phyloP scores from a whole-genome alignment of 2,329 filamentous ascomycete species.

The Lachnellula occidentalis region DNA sequence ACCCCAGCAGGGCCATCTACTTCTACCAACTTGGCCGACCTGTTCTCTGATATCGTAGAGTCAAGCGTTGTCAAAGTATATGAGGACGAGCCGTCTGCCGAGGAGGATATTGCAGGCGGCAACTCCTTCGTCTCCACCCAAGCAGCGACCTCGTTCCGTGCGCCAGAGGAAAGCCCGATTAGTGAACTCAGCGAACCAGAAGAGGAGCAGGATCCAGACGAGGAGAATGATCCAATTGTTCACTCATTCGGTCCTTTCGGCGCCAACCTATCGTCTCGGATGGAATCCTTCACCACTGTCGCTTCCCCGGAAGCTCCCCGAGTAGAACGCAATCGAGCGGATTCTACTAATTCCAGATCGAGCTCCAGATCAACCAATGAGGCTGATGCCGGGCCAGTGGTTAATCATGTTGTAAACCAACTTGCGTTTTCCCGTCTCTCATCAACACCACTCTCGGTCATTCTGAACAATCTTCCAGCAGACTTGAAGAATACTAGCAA shows the following conservation, averaged over 20 bases:
- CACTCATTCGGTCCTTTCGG: constrained; percentile 91
- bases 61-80: constrained; percentile 59
- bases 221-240: constrained; percentile 91
- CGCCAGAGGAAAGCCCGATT: constrained; percentile 30
- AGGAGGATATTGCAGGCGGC: constrained; percentile 38
- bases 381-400: constrained; percentile 42
- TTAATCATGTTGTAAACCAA: constrained; percentile 91
- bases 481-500: constrained; percentile 45
- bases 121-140: constrained; percentile 24
- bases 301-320: constrained; percentile 52
- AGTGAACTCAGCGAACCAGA: constrained; percentile 51
- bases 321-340: constrained; percentile 20
- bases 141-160: constrained; percentile 23
- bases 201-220: constrained; percentile 71
- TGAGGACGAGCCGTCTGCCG: constrained; percentile 59
- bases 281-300: constrained; percentile 68
- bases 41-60: constrained; percentile 40
- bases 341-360: constrained; percentile 19
- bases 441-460: constrained; percentile 83
- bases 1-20: constrained; percentile 39
- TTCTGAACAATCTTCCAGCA: constrained; percentile 77
- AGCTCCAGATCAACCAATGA: constrained; percentile 32
- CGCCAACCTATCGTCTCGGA: constrained; percentile 73
- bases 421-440: constrained; percentile 90
- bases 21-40: constrained; percentile 18